Percentiles rank a stretch among this genome's conserved stretches.
Evolutionary conservation across 768 basidiomycete species (phyloP).

Genomic region (Suillus alpinus): DNA sequence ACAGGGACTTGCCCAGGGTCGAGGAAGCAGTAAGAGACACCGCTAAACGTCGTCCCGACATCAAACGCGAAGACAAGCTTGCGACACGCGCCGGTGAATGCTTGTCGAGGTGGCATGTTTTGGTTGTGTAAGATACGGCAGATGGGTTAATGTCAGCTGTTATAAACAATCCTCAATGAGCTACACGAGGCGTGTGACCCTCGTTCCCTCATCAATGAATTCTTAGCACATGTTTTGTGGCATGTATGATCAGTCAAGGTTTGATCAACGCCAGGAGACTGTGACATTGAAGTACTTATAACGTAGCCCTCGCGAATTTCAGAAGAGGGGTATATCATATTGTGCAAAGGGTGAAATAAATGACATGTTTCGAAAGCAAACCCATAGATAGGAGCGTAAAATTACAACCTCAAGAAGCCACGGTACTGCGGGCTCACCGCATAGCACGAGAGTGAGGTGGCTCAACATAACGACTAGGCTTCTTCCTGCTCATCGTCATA

Average conservation of each 20-base stretch:
- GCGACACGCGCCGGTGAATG: constrained; percentile 39
- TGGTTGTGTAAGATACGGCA: neutral
- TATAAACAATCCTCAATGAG: neutral
- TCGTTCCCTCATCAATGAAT: neutral
- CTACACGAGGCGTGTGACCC: constrained; percentile 1
- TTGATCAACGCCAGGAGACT: neutral
- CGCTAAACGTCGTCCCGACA: constrained; percentile 51
- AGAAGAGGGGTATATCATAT: neutral
- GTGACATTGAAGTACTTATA: neutral
- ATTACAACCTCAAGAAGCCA: neutral
- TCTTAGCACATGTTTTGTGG: neutral
- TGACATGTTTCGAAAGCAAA: neutral
- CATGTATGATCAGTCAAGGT: neutral
- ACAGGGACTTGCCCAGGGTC: constrained; percentile 27
- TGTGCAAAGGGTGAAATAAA: neutral
- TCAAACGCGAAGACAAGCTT: constrained; percentile 51
- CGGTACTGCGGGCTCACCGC: neutral
- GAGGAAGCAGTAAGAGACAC: constrained; percentile 41
- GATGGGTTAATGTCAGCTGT: neutral
- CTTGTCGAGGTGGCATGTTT: constrained; percentile 29
- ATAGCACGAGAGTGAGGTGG: neutral
- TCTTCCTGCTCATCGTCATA: constrained; percentile 23
- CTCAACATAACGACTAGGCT: neutral
- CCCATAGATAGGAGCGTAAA: neutral
- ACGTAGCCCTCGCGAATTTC: neutral